A percentile compares a stretch with the other conserved stretches of the same genome.
phyloP scores from a whole-genome alignment of 2,329 filamentous ascomycete genomes.

The Monosporascus sp. region DNA sequence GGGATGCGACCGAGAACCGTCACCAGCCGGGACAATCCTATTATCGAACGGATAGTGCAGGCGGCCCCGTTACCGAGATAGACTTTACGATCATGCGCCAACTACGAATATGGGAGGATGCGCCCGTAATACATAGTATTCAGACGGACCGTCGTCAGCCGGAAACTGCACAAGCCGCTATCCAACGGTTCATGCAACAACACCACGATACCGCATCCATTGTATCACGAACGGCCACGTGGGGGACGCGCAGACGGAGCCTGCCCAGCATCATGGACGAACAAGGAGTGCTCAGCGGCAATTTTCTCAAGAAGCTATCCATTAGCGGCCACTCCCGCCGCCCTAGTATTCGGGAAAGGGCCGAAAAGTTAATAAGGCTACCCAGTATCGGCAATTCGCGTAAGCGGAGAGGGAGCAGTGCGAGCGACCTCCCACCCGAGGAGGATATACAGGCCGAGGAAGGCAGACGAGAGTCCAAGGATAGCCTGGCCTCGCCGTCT shows the following conservation, averaged over 20 bases:
- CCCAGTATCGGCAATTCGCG: conserved; percentile 39
- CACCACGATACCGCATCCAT: conserved; percentile 52
- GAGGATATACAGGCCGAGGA: conserved; percentile 16
- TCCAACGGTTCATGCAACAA: conserved; percentile 45
- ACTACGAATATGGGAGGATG: conserved; percentile 43
- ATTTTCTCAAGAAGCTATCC: conserved; percentile 57
- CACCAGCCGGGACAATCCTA: conserved; percentile 46
- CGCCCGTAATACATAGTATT: conserved; percentile 43
- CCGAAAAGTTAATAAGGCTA: conserved; percentile 45
- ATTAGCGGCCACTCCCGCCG: conserved; percentile 44
- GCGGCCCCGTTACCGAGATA: conserved; percentile 34
- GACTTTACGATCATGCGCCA: conserved; percentile 47
- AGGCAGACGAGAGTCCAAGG: conserved; percentile 34
- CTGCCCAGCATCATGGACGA: conserved; percentile 54
- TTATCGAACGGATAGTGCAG: conserved; percentile 31
- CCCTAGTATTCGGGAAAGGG: conserved; percentile 48
- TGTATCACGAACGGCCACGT: conserved; percentile 59
- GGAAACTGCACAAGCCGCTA: conserved; percentile 46
- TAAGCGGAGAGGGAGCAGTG: conserved; percentile 42
- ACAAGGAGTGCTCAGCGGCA: conserved; percentile 54
- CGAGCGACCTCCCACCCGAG: conserved; percentile 28
- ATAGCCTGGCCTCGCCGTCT: conserved; percentile 46
- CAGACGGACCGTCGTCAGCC: conserved; percentile 36
- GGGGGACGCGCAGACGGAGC: conserved; percentile 63
- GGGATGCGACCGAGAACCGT: conserved; percentile 44